phyloP scores from a whole-genome alignment of 2,329 filamentous ascomycete genomes.

The Exophiala oligosperma region DNA sequence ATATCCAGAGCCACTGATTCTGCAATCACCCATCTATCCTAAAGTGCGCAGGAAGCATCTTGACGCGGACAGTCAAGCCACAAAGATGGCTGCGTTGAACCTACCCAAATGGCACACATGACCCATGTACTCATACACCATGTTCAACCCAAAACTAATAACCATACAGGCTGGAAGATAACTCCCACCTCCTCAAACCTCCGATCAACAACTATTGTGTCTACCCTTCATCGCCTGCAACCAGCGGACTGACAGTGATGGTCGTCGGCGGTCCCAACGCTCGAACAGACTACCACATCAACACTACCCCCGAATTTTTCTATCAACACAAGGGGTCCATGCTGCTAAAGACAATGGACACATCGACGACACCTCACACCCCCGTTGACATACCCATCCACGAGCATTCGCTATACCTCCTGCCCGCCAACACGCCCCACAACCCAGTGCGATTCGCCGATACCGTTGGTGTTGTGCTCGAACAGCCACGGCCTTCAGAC shows the following conservation, averaged over 20 bases:
- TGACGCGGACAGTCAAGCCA: neutral
- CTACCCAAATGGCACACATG: constrained; percentile 46
- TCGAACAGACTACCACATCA: constrained; percentile 97
- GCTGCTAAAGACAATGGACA: constrained; percentile 88
- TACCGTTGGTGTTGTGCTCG: constrained; percentile 91
- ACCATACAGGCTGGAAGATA: constrained; percentile 74
- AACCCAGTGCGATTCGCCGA: constrained; percentile 91
- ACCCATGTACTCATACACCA: neutral
- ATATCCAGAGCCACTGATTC: neutral
- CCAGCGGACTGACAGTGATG: constrained; percentile 88
- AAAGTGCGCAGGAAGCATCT: neutral
- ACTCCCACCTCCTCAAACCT: constrained; percentile 87
- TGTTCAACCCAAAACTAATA: constrained; percentile 1
- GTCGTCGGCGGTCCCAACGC: constrained; percentile 96
- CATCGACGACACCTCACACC: constrained; percentile 46
- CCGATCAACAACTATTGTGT: constrained; percentile 98
- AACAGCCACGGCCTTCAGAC: constrained; percentile 72
- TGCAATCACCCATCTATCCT: neutral
- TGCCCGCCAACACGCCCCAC: constrained; percentile 93
- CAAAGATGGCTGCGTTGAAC: constrained; percentile 36
- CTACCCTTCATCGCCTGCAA: constrained; percentile 65
- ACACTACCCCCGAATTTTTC: constrained; percentile 95
- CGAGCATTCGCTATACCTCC: constrained; percentile 90
- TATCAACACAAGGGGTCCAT: constrained; percentile 93
- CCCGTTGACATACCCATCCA: constrained; percentile 87